Evolutionary conservation across 2,329 filamentous ascomycete genomes (phyloP).

Genomic region (Curvularia sp.): DNA sequence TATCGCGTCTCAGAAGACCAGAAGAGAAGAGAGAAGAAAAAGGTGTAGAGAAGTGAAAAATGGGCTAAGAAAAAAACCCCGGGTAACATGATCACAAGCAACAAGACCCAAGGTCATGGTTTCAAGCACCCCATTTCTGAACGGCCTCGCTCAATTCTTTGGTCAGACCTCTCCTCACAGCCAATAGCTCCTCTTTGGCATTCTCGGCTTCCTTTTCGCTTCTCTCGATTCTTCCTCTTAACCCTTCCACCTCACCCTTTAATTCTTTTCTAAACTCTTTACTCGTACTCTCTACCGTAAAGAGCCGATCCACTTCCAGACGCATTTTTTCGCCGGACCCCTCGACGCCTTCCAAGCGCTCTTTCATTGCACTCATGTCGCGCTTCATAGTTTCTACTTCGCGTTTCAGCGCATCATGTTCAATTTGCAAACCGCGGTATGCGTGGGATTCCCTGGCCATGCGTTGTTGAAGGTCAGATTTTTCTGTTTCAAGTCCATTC

Average conservation of each 20-base stretch:
- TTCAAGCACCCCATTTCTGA: conserved; percentile 17
- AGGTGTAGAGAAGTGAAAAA: neutral
- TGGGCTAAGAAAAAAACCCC: neutral
- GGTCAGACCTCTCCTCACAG: conserved; percentile 10
- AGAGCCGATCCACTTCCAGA: conserved; percentile 6
- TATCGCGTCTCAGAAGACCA: neutral
- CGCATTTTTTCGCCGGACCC: conserved; percentile 11
- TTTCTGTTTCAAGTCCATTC: conserved; percentile 15
- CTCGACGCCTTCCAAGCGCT: conserved; percentile 17
- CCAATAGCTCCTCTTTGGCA: conserved; percentile 15
- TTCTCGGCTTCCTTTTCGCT: conserved; percentile 18
- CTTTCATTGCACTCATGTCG: conserved; percentile 23
- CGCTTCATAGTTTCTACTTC: conserved; percentile 11
- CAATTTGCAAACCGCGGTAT: conserved; percentile 13
- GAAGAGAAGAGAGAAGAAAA: neutral
- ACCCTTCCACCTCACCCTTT: conserved; percentile 6
- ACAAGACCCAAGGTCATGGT: neutral
- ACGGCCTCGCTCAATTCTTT: conserved; percentile 20
- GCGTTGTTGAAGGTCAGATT: conserved; percentile 16
- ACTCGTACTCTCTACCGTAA: conserved; percentile 4
- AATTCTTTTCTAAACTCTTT: conserved; percentile 14
- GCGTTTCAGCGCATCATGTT: conserved; percentile 16
- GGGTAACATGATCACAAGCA: neutral
- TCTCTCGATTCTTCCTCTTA: conserved; percentile 15
- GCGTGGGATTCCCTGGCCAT: conserved; percentile 19